Evolutionary conservation across 2,329 filamentous ascomycete genomes (phyloP).

Genomic region (Exophiala spinifera): DNA sequence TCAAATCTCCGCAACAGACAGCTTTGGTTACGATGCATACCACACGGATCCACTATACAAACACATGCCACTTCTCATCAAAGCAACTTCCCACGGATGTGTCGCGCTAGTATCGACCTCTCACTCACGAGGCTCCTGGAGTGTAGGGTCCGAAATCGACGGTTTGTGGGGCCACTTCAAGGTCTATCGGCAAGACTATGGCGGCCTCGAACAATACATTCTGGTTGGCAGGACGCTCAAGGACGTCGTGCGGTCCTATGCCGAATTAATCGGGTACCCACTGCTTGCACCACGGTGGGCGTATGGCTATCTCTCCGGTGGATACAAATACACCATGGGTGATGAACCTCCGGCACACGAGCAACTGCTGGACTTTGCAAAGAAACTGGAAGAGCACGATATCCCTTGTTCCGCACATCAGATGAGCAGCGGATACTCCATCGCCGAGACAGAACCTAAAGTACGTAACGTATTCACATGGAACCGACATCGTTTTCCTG

Average conservation of each 20-base stretch:
- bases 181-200: conserved; percentile 68
- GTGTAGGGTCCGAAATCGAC: conserved; percentile 69
- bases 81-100: conserved; percentile 61
- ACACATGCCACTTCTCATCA: conserved; percentile 70
- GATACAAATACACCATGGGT: conserved; percentile 59
- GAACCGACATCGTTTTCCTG: conserved; percentile 67
- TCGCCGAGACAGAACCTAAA: conserved; percentile 64
- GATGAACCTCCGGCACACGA: conserved; percentile 56
- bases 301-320: conserved; percentile 69
- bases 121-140: conserved; percentile 62
- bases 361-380: conserved; percentile 59
- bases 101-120: conserved; percentile 67
- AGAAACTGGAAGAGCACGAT: conserved; percentile 60
- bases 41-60: conserved; percentile 72
- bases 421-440: conserved; percentile 70
- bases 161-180: conserved; percentile 74
- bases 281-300: conserved; percentile 68
- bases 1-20: conserved; percentile 65
- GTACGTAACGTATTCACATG: conserved; percentile 70
- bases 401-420: conserved; percentile 71
- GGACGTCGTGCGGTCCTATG: conserved; percentile 65
- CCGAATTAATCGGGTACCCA: conserved; percentile 65
- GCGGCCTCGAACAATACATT: conserved; percentile 68
- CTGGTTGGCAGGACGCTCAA: conserved; percentile 64
- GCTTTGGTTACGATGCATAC: conserved; percentile 70